Evolutionary conservation across 495 filamentous ascomycete species (phyloP), one percentile per base, ranked within the genome.

Genomic region (Chaetomium cochliodes): DNA sequence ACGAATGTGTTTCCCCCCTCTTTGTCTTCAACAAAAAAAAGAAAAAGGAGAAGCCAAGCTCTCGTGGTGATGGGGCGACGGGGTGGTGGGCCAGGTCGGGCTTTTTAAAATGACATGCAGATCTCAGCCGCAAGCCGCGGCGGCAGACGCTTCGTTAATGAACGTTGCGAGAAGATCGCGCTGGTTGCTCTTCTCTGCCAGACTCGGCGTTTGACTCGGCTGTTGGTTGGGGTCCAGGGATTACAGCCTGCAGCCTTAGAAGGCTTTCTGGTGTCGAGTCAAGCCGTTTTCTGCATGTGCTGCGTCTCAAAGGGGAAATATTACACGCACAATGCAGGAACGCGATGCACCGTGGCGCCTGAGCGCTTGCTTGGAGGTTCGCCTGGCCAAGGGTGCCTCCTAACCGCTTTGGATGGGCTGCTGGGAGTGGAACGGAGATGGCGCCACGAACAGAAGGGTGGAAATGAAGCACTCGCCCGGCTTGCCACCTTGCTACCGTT

Each of bases 101-200:
- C 57, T 59, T 63, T 44, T 68, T 65, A 61, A 68, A 58, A 57
- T 59, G 61, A 68, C 62, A 63, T 63, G 66, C 63, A 65, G 66
- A 68, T 68, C 66, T 60, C 63, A 52, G 58, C 51, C 61, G 46
- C 53, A 59, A 18, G 23, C 13, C 49, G n/a, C 28, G 42, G 26
- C 22, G 51, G 42, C 26, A 49, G 58, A 37, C 30, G 18, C 18
- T 33, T n/a, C n/a, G n/a, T n/a, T 25, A 22, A 50, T n/a, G 16
- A 50, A 50, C 46, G 46, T 23, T 3, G 33, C 37, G 3, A 28
- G 52, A 37, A 25, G 54, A 1, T 62, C 64, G 51, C 50, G 42
- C 64, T 61, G 57, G 18, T 62, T 61, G 52, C 58, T 46, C 46
- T 65, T 12, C 20, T 56, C 16, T 22, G 26, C 5, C 42, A 26